Evolutionary conservation across 345 rosid genomes (phyloP), one percentile per base, ranked within the genome.

Genomic region (Ceriops tagal): DNA sequence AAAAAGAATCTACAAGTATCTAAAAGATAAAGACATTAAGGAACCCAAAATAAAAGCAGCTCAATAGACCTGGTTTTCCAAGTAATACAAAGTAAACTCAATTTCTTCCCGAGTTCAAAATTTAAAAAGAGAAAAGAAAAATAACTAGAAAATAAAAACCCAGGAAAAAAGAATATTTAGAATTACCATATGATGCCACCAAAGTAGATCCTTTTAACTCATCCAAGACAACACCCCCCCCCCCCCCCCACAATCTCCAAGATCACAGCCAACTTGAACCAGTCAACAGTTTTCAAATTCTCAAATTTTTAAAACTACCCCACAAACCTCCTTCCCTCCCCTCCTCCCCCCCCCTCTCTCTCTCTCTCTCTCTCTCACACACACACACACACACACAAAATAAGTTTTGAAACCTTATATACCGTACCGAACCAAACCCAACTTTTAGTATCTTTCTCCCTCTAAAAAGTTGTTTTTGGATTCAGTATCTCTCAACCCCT

Each of bases 171-270:
- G 16, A 20, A 55, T 28, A 47, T 65, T 51, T 21, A 21, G 56
- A 49, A 51, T 68, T 71, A 80, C 83, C 83, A 80, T 80, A 5
- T 71, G 68, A 74, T 64, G 61, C 65, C 61, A 70, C 67, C 77
- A 21, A 71, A 74, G 71, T 64, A 31, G 64, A 61, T 62, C 78
- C 71, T 56, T 63, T 75, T 57, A 76, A 60, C 73, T 76, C 80
- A 73, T 76, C 73, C 80, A 76, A 70, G 28, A 20, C 58, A 58
- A 16, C 1, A 16, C 26, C 58, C 11, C 55, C 0, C 28, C 58
- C 58, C 13, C 55, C 28, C 58, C 58, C 4, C 55, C 72, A 9
- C 69, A 58, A 63, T 51, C 13, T 61, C 63, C 24, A 22, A 19
- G 68, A 61, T 24, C 63, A 69, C 11, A 37, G 39, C 58, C 31